Evolutionary conservation across 1,139 yeast species (phyloP).

Genomic region (Lodderomyces elongisporus): DNA sequence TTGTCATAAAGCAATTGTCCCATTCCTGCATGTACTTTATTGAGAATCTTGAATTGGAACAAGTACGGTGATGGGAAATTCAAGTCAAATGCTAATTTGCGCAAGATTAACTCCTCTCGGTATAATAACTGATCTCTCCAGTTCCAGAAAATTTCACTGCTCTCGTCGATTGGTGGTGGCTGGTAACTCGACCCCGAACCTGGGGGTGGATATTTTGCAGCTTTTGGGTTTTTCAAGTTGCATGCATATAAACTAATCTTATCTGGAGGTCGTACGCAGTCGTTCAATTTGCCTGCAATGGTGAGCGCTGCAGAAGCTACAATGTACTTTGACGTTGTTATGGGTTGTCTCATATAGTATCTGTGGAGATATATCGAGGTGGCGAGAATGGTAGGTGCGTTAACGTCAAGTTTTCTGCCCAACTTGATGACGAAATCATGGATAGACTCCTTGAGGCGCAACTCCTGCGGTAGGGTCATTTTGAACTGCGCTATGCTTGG

Average conservation of each 20-base stretch:
- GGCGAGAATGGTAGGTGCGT: conserved; percentile 40
- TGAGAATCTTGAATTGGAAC: conserved; percentile 23
- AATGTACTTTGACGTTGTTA: conserved; percentile 41
- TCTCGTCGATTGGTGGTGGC: conserved; percentile 29
- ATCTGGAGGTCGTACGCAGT: conserved; percentile 41
- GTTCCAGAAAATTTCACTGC: conserved; percentile 39
- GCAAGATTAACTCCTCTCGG: conserved; percentile 40
- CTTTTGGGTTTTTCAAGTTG: conserved; percentile 23
- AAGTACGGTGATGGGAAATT: conserved; percentile 37
- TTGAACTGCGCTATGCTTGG: conserved; percentile 26
- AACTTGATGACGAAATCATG: conserved; percentile 37
- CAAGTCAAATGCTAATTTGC: conserved; percentile 38
- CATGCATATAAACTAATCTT: conserved; percentile 40
- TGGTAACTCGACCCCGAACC: conserved; percentile 7
- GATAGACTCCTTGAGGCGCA: conserved; percentile 34
- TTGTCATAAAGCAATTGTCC: conserved; percentile 18
- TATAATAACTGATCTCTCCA: conserved; percentile 45
- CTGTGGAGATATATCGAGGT: conserved; percentile 39
- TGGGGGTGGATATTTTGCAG: not conserved
- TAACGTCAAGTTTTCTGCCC: conserved; percentile 37
- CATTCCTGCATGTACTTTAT: conserved; percentile 4
- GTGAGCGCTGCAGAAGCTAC: conserved; percentile 45
- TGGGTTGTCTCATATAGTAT: conserved; percentile 41
- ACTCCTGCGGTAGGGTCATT: conserved; percentile 25
- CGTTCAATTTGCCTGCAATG: conserved; percentile 40